Evolutionary conservation across 345 rosid species (phyloP), one percentile per base, ranked within the genome.

Genomic region (Aquilaria sinensis): DNA sequence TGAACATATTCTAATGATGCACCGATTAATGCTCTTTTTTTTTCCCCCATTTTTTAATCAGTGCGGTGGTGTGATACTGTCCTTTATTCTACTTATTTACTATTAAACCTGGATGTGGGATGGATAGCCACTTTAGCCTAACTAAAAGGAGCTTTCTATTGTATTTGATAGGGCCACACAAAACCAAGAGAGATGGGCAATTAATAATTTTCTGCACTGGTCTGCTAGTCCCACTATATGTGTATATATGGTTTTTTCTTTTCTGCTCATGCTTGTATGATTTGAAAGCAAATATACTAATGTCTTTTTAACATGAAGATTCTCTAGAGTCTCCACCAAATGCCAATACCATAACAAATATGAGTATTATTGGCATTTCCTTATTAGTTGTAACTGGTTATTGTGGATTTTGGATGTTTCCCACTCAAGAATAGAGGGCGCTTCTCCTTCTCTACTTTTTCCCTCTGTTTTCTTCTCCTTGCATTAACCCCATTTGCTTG

Each of bases 341-440:
- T 52, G 51, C 55, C 13, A 8, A 43, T 47, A 50, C 16, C 23
- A 37, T 37, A 5, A 37, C 43, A 37, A 23, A 23, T 23, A 23
- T 14, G 16, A 51, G 72, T 71, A 78, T 57, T 56, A 56, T 51
- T 59, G 75, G 75, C 61, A 54, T 55, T 51, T 48, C 73, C 69
- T 70, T 46, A 55, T 52, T 69, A 67, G 63, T 61, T 59, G 3
- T 23, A 60, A 62, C 61, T 58, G 52, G 45, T 61, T 61, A 53
- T 31, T 34, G 61, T 70, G 70, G 41, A 69, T 63, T 62, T 70
- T 37, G 67, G 32, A 41, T 69, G 72, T 64, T 72, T 47, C 70
- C 80, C 77, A 78, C 75, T 72, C 69, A 51, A 56, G 60, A 2
- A 3, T 10, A 51, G 60, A 63, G 67, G 41, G 43, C 61, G 63